Conservation (phyloP, 192 early-diverging fungal genomes). For the Podila clonocystis region DNA sequence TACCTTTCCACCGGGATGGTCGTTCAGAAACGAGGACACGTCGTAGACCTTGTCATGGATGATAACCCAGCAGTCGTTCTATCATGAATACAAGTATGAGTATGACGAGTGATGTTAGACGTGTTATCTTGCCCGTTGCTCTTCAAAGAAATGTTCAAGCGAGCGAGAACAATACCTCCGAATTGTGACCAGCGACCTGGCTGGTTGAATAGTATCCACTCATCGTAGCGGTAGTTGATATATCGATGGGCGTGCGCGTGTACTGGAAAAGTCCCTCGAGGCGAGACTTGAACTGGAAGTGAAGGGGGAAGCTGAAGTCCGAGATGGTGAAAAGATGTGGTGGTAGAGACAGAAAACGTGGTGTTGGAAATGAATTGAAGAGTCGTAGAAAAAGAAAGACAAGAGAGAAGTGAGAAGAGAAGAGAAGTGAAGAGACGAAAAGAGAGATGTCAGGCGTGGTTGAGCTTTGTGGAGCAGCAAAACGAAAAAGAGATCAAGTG, state of each 20-base stretch:
- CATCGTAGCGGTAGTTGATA: constrained; percentile 22
- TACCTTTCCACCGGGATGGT: constrained; percentile 67
- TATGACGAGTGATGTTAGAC: no score
- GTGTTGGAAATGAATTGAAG: not conserved
- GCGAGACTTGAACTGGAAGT: constrained; percentile 46
- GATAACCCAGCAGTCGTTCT: constrained; percentile 66
- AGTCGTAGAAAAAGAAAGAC: constrained; percentile 1
- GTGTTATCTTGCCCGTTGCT: no score
- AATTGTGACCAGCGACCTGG: constrained; percentile 38
- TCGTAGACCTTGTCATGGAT: constrained; percentile 72
- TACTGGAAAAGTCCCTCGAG: constrained; percentile 33
- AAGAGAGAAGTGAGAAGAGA: not conserved
- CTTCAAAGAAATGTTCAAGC: no score
- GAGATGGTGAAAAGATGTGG: constrained; percentile 30
- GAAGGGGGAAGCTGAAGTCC: constrained; percentile 41
- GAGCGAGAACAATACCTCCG: constrained; percentile 23
- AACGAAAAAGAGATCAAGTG: not conserved
- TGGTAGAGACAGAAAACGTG: not conserved
- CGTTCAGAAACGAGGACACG: constrained; percentile 63
- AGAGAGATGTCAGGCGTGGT: not conserved
- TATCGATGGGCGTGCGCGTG: not conserved
- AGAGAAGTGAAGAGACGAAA: no score
- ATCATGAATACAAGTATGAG: not conserved
- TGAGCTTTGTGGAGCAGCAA: not conserved
- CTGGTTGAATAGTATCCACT: constrained; percentile 28